Evolutionary conservation across 2,329 filamentous ascomycete genomes (phyloP).

Genomic region (Xylariales sp.): DNA sequence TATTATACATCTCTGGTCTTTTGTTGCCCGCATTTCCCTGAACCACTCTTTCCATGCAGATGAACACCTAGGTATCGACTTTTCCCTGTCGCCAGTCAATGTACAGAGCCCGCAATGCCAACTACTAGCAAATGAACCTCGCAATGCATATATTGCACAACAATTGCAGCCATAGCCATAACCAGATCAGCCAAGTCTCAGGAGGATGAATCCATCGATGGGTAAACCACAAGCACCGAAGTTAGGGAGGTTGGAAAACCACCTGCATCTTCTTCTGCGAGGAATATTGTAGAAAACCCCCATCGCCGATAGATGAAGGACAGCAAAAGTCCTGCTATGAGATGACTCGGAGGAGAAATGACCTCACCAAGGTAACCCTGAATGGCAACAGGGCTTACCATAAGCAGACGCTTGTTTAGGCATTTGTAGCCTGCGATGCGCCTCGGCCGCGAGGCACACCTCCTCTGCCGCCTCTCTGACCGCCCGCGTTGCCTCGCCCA

Average conservation of each 20-base stretch:
- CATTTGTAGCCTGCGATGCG: constrained; percentile 49
- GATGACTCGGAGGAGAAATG: too few relatives aligned
- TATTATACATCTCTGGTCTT: constrained; percentile 26
- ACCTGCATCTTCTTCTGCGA: not conserved
- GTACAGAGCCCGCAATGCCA: constrained; percentile 24
- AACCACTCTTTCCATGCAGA: constrained; percentile 29
- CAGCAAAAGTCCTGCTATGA: not conserved
- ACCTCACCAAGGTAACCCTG: too few relatives aligned
- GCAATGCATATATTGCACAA: constrained; percentile 19
- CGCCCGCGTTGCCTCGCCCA: constrained; percentile 64
- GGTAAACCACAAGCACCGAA: constrained; percentile 2
- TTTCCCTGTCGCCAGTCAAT: constrained; percentile 27
- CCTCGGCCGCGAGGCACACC: constrained; percentile 63
- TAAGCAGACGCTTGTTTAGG: constrained; percentile 26
- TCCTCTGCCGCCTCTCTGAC: constrained; percentile 64
- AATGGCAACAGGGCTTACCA: not conserved
- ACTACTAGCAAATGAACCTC: constrained; percentile 15
- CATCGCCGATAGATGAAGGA: not conserved
- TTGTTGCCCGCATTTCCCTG: constrained; percentile 19
- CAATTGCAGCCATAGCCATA: not conserved
- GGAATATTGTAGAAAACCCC: not conserved
- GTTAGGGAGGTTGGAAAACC: not conserved
- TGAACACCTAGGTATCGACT: constrained; percentile 18
- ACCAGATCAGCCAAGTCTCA: constrained; percentile 1
- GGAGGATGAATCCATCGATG: constrained; percentile 10